Conservation (phyloP, 2,329 filamentous ascomycete genomes). For the Aspergillus aculeatus region DNA sequence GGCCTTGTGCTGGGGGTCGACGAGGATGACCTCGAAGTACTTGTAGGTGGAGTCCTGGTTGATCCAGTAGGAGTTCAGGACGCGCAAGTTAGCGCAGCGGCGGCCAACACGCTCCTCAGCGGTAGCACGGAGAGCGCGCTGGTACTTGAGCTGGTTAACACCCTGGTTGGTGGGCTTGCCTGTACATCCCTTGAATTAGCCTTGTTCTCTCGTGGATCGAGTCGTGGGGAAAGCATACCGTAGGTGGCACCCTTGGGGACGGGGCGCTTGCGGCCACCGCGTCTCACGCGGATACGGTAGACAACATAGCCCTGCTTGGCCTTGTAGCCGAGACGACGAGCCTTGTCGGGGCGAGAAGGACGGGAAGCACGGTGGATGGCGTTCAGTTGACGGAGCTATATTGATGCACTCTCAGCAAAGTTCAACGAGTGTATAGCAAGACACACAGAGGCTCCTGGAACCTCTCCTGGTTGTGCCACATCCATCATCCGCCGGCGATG, state of each 20-base stretch:
- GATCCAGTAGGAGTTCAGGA: conserved; percentile 99
- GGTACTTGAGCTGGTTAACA: conserved; percentile 99
- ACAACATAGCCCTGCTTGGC: conserved; percentile 99
- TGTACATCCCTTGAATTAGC: conserved; percentile 44
- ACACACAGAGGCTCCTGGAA: conserved; percentile 39
- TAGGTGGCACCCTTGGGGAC: conserved; percentile 98
- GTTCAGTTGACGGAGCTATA: conserved; percentile 99
- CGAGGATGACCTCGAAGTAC: conserved; percentile 99
- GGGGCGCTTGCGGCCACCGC: conserved; percentile 97
- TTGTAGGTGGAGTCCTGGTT: conserved; percentile 99
- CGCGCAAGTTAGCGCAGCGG: conserved; percentile 97
- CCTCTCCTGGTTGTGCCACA: conserved; percentile 46
- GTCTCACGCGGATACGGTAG: conserved; percentile 98
- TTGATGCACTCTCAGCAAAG: conserved; percentile 99
- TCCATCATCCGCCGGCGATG: conserved; percentile 35
- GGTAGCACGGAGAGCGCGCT: conserved; percentile 95
- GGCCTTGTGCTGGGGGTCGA: conserved; percentile 99
- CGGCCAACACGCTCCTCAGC: conserved; percentile 99
- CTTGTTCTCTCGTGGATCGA: not conserved
- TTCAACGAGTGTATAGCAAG: conserved; percentile 99
- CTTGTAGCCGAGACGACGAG: conserved; percentile 99
- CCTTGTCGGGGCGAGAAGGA: conserved; percentile 98
- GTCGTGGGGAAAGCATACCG: conserved; percentile 59
- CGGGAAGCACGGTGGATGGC: conserved; percentile 99
- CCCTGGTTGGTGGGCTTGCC: conserved; percentile 99